Base-by-base conservation (phyloP, 352 stramenopile genomes). In the Phytopythium mirpurense region DNA sequence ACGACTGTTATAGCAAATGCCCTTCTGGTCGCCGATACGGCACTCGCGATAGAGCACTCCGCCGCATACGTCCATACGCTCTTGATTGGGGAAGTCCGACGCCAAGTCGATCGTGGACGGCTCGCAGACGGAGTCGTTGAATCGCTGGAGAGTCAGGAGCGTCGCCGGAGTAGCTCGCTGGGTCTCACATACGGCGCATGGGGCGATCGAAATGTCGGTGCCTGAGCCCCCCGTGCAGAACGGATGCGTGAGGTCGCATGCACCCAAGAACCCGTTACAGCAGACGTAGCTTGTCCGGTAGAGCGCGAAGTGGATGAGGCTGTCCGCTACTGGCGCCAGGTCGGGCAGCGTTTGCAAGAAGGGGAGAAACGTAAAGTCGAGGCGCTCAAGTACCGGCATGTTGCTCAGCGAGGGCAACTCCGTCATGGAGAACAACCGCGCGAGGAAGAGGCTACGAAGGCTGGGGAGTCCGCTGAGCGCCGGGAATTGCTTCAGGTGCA, bases 1-100 rank as follows among this genome's bases (percentile, higher is more conserved):
- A 1, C 61, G 57, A 19, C 52, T 68, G 44, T 56, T 65, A 42
- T 62, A 68, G 34, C 62, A 65, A 43, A 68, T 68, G 5, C 62
- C 62, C 29, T 32, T 32, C 29, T 32, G 29, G 9, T 32, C 29
- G 5, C 29, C 9, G 29, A 32, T 5, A 5, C 29, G 9, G n/a
- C 65, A 78, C 32, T 67, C 36, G 11, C 38, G 54, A 41, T 63
- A 73, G 40, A 62, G 48, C 6, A 55, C 23, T 15, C 58, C 67
- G 7, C 37, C 26, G 21, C 68, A 76, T 3, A 24, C 8, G 21
- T 68, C 57, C 10, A 32, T 0, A 60, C 41, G 43, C 47, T 29
- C 0, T 2, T 5, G 6, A 51, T 9, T 5, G 42, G 43, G 0
- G 32, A n/a, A n/a, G n/a, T n/a, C n/a, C n/a, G 6, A n/a, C 15